Conservation (phyloP, 2,329 filamentous ascomycete genomes). For the Purpureocillium lavendulum region DNA sequence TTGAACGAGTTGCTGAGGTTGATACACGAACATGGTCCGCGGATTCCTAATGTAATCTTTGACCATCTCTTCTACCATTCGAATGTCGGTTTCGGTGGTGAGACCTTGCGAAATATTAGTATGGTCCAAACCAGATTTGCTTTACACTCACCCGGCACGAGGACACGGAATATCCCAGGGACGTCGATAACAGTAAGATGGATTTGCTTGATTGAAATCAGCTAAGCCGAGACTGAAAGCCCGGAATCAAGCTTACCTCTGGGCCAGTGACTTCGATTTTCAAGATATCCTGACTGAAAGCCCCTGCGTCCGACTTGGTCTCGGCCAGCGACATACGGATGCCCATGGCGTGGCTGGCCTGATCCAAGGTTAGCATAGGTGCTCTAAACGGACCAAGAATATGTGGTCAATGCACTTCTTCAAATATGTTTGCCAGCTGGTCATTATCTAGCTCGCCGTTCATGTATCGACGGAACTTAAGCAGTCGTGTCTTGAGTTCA, state of each 20-base stretch:
- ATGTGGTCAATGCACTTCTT: no score
- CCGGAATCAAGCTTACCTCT: conserved; percentile 14
- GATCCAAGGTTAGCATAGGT: conserved; percentile 3
- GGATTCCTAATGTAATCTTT: conserved; percentile 34
- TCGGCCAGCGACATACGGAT: conserved; percentile 24
- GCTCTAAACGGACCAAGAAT: no score
- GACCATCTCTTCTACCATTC: conserved; percentile 37
- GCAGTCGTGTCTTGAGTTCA: conserved; percentile 6
- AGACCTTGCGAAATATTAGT: no score
- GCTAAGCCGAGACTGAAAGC: no score
- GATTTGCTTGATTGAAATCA: no score
- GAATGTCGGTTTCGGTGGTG: conserved; percentile 36
- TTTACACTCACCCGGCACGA: conserved; percentile 17
- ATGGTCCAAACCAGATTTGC: no score
- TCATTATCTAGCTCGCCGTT: conserved; percentile 15
- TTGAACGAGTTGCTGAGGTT: not conserved
- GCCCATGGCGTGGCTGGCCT: conserved; percentile 36
- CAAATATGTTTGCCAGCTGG: conserved; percentile 28
- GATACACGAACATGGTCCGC: conserved; percentile 29
- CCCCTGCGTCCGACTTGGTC: conserved; percentile 7
- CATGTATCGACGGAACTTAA: conserved; percentile 16
- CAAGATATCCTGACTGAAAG: conserved; percentile 38
- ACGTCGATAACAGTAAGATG: conserved; percentile 47
- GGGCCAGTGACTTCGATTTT: conserved; percentile 35
- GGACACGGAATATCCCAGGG: conserved; percentile 40